Percentiles rank a stretch among this genome's conserved stretches.
These are phyloP conservation scores for Macrolepiota albuminosa DNA, from an alignment of 768 basidiomycete species.

Conservation along the genomic window DNA sequence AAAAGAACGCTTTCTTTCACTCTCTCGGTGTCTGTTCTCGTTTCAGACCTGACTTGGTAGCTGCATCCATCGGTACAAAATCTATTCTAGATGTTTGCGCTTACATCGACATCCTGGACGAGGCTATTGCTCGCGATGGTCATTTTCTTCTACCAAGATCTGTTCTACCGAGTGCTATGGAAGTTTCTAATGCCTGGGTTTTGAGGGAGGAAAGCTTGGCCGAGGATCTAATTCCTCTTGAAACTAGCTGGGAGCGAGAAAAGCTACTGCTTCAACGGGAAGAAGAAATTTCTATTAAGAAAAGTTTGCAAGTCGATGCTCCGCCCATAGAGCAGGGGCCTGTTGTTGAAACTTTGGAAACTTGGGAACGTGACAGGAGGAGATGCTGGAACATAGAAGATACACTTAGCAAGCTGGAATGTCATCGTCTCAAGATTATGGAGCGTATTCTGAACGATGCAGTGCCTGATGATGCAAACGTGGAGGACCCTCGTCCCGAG, in stretches of 20 bases:
- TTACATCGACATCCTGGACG: slow-evolving; percentile 56
- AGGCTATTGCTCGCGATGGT: slow-evolving; percentile 21
- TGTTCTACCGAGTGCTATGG: slow-evolving; percentile 35
- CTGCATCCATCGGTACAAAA: slow-evolving; percentile 61
- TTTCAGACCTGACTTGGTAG: slow-evolving; percentile 73
- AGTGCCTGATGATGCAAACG: slow-evolving; percentile 7
- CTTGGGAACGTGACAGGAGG: slow-evolving; percentile 19
- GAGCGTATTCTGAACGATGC: slow-evolving; percentile 20
- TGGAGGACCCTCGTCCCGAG: slow-evolving; percentile 12
- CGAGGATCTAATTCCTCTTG: slow-evolving; percentile 19
- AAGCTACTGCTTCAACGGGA: slow-evolving; percentile 16
- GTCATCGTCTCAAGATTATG: slow-evolving; percentile 22
- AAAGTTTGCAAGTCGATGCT: slow-evolving; percentile 5
- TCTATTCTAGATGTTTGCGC: slow-evolving; percentile 60
- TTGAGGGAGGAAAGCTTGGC: slow-evolving; percentile 43
- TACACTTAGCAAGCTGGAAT: slow-evolving; percentile 14
- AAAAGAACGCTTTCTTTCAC: slow-evolving; percentile 71
- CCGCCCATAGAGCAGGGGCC: neutral
- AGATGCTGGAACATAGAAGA: slow-evolving; percentile 21
- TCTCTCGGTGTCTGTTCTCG: slow-evolving; percentile 63
- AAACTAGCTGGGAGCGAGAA: slow-evolving; percentile 24
- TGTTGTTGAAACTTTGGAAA: slow-evolving; percentile 11
- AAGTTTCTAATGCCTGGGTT: slow-evolving; percentile 49
- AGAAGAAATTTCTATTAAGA: slow-evolving; percentile 11
- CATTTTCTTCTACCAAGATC: slow-evolving; percentile 12